Percentiles rank a stretch among this genome's conserved stretches.
phyloP scores from a whole-genome alignment of 495 filamentous ascomycete species.

The Talaromyces proteolyticus region DNA sequence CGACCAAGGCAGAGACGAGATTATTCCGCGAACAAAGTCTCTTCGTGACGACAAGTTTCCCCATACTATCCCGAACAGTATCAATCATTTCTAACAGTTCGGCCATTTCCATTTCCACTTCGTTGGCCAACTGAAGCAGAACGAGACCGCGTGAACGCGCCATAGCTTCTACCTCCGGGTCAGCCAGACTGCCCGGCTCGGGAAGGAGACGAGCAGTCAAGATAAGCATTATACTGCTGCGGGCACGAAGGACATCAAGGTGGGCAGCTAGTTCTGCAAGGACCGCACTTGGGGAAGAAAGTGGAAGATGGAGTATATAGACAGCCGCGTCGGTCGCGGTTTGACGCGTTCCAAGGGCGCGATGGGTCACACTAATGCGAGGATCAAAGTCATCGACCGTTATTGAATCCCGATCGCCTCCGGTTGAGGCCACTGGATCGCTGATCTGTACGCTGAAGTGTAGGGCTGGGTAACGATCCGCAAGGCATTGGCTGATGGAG shows the following conservation, averaged over 20 bases:
- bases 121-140: constrained; percentile 20
- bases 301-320: constrained; percentile 25
- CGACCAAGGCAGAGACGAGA: constrained; percentile 12
- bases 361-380: constrained; percentile 15
- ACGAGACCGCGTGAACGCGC: constrained; percentile 23
- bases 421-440: neutral
- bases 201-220: constrained; percentile 15
- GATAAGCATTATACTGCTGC: constrained; percentile 11
- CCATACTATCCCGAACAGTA: constrained; percentile 17
- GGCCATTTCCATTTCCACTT: constrained; percentile 15
- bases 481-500: constrained; percentile 5
- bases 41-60: constrained; percentile 22
- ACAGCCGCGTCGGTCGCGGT: constrained; percentile 18
- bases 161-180: constrained; percentile 14
- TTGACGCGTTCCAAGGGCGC: constrained; percentile 14
- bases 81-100: constrained; percentile 18
- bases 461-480: constrained; percentile 20
- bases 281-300: constrained; percentile 5
- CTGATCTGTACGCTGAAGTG: constrained; percentile 24
- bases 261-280: constrained; percentile 12
- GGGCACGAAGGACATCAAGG: constrained; percentile 13
- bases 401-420: neutral
- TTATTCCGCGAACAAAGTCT: constrained; percentile 12
- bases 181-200: constrained; percentile 11
- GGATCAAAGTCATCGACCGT: neutral